Conservation (phyloP, 768 basidiomycete genomes). For the Phlebiopsis flavidoalba region DNA sequence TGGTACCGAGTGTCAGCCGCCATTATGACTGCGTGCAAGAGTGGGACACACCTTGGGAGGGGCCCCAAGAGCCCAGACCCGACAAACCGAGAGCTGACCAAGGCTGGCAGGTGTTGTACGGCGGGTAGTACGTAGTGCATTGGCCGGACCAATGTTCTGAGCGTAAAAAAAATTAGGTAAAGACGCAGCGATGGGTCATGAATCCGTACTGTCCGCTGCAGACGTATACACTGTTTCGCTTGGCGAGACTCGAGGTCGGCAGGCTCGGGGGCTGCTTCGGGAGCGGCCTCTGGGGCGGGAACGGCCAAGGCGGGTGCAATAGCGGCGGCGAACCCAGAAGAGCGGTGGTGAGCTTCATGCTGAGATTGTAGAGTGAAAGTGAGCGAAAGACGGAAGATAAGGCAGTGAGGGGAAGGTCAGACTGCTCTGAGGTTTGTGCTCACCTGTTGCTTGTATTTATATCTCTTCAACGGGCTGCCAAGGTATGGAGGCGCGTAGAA, state of each 20-base stretch:
- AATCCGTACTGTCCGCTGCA: background rate
- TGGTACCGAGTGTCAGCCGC: background rate
- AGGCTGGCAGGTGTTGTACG: background rate
- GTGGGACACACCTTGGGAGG: background rate
- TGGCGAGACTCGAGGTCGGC: background rate
- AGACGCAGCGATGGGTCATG: background rate
- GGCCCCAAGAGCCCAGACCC: background rate
- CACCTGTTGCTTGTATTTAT: background rate
- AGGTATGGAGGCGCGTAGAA: background rate
- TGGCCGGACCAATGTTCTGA: background rate
- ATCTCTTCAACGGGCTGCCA: background rate
- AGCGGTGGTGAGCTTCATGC: background rate
- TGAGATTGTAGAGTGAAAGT: background rate
- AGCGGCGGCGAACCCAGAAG: background rate
- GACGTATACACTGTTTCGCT: background rate
- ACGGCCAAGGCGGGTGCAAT: background rate
- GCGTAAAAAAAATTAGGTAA: background rate
- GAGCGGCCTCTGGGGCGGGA: background rate
- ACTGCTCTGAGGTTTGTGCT: background rate
- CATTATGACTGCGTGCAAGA: background rate
- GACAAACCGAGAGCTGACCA: conserved; percentile 5
- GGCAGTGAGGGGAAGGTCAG: background rate
- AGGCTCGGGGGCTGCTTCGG: background rate
- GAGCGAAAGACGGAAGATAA: background rate
- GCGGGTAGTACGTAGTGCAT: background rate